Evolutionary conservation across 1,139 yeast species (phyloP), one percentile per base, ranked within the genome.

Genomic region (Komagataea norvegica): DNA sequence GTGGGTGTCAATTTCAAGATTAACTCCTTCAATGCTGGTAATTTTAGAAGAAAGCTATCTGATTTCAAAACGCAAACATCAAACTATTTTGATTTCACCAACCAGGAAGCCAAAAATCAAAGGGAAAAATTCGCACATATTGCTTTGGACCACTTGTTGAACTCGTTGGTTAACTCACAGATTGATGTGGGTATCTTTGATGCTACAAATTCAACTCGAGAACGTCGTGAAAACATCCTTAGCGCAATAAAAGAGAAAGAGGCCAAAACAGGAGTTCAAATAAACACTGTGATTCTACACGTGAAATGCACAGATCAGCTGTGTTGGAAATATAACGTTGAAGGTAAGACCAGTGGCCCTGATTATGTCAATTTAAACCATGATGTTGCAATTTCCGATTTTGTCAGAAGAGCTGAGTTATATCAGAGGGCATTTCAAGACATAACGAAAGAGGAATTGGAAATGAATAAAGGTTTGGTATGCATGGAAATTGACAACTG

Each of bases 191-290:
- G 85, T 3, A 68, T 78, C 24, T 69, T 78, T 44, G 89, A 81
- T 57, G 89, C 89, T 26, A 81, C 89, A 8, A 79, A 80, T 54
- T 73, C 85, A 2, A 77, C 84, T 2, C 49, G 52, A 9, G 68
- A 64, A 14, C 68, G 91, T 53, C 64, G 85, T 49, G 51, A 56
- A 8, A 55, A 47, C 38, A 55, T 65, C n/a, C 51, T 60, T 21
- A 43, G 55, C 6, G 50, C 55, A 8, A 54, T 65, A 16, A 41
- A 46, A 14, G 48, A 55, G 48, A 49, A 47, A 43, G 42, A 48
- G 37, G 15, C 17, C 20, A 33, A 42, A 31, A 27, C 52, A 44
- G 37, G 51, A 28, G 29, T 51, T 24, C 54, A 45, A 27, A 48
- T 62, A n/a, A 54, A 56, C 21, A 66, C 66, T 3, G 45, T 70